Percentiles rank a stretch among this genome's conserved stretches.
Evolutionary conservation across 2,329 filamentous ascomycete species (phyloP).

Genomic region (Stromatinia cepivora): DNA sequence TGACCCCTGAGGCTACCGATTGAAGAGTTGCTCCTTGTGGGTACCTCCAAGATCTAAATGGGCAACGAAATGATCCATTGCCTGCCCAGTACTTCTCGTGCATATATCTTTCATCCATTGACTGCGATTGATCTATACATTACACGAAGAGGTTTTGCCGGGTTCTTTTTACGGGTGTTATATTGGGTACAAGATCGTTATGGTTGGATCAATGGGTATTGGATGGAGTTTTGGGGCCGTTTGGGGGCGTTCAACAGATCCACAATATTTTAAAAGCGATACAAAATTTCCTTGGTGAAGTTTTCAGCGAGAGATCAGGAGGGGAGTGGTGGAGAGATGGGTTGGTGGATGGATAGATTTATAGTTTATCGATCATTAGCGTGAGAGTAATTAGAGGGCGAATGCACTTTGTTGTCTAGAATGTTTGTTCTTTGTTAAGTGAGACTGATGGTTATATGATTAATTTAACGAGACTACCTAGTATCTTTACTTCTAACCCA

Average conservation of each 20-base stretch:
- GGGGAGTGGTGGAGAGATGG: too few relatives aligned
- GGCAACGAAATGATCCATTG: not conserved
- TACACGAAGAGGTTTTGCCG: not conserved
- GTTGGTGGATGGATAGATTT: not conserved
- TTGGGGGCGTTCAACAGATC: not conserved
- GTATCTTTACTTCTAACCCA: too few relatives aligned
- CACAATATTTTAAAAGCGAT: conserved; percentile 3
- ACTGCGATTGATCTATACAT: not conserved
- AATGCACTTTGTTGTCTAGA: not conserved
- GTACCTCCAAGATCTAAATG: not conserved
- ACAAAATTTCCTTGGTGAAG: not conserved
- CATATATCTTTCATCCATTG: not conserved
- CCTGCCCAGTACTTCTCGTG: conserved; percentile 13
- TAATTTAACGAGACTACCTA: too few relatives aligned
- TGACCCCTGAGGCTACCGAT: not conserved
- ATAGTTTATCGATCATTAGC: not conserved
- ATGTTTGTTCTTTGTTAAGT: not conserved
- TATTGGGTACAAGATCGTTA: not conserved
- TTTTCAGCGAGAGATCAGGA: not conserved
- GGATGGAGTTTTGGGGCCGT: conserved; percentile 5
- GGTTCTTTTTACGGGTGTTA: conserved; percentile 6
- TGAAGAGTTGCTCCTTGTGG: not conserved
- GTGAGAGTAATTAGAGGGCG: not conserved
- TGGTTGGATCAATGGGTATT: conserved; percentile 1
- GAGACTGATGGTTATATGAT: too few relatives aligned